Base-by-base conservation (phyloP, 306 rosid genomes). In the Pyrus bretschneideri region DNA sequence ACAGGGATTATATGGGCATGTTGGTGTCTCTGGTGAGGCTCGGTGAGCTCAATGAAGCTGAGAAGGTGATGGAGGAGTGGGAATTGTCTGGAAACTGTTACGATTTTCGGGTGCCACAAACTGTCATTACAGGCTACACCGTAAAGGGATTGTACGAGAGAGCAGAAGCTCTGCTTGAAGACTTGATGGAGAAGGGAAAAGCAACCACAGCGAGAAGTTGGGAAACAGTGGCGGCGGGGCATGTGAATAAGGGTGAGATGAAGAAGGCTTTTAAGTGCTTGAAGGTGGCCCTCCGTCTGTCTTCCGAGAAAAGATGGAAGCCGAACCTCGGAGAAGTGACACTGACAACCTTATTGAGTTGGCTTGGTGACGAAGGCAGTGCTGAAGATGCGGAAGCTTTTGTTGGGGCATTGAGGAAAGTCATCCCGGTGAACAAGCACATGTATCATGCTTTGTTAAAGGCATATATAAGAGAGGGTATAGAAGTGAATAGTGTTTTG, bases 1-100 rank as follows among this genome's bases (percentile, higher is more conserved):
- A 92, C 90, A 84, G 84, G 80, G 97, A 95, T 85, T 95, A 81
- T 71, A 81, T 63, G 1, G 79, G 69, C 73, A 57, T 92, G 90
- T 78, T 90, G 72, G 83, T 83, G 31, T 89, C 97, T 58, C 87
- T 95, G 67, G 89, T 82, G 54, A 85, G 80, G 86, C 91, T 95
- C 19, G 87, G 89, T 3, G 97, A 79, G 85, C 76, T 92, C 0
- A 80, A 88, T 27, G 97, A 92, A 72, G 96, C 95, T 76, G 96
- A 89, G 72, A 85, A 83, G 66, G 78, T 92, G 61, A 72, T 87
- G 67, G 52, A 51, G 85, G 93, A 95, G 71, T 92, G 98, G 98
- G 85, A 95, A 78, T 85, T 86, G 65, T 87, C 96, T 22, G 90
- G 86, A 52, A 95, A 92, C 78, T 85, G 84, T 72, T 90, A 89